Conservation (phyloP, 139 green algal species). For the Deuterostichococcus epilithicus region DNA sequence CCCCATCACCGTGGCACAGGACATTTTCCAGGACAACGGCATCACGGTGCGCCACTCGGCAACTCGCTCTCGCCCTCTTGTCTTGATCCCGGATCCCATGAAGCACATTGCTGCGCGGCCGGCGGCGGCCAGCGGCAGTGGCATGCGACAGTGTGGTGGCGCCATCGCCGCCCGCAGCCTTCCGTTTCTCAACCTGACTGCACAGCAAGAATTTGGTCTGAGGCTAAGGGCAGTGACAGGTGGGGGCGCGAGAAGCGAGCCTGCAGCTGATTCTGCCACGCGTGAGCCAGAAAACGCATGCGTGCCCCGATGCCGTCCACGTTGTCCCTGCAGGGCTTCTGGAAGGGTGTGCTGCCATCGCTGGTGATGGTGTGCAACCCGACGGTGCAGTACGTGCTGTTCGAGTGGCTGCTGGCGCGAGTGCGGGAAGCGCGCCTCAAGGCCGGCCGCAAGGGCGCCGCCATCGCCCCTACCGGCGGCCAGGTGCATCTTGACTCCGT, state of each 20-base stretch:
- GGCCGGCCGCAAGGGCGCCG: not conserved
- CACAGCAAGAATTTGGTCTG: no score
- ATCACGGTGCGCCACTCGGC: conserved; percentile 12
- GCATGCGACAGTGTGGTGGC: no score
- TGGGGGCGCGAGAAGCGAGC: no score
- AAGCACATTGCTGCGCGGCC: no score
- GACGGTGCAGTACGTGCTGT: conserved; percentile 82
- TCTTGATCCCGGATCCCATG: no score
- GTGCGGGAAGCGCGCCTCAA: conserved; percentile 9
- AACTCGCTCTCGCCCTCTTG: not conserved
- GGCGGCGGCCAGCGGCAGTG: no score
- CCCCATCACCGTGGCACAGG: conserved; percentile 18
- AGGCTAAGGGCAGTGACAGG: no score
- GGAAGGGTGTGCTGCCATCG: conserved; percentile 74
- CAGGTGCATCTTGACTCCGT: not conserved
- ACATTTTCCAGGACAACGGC: conserved; percentile 51
- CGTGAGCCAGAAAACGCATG: no score
- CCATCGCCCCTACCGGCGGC: not conserved
- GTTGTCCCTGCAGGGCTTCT: conserved; percentile 58
- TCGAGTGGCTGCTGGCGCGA: conserved; percentile 66
- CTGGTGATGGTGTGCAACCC: conserved; percentile 91
- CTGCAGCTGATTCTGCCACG: not conserved
- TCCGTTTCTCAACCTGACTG: no score
- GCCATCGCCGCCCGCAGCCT: no score
- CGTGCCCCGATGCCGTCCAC: no score